A percentile compares a stretch with the other conserved stretches of the same genome.
Conservation (phyloP, 331 rosid genomes). For the Rosa hybrid region DNA sequence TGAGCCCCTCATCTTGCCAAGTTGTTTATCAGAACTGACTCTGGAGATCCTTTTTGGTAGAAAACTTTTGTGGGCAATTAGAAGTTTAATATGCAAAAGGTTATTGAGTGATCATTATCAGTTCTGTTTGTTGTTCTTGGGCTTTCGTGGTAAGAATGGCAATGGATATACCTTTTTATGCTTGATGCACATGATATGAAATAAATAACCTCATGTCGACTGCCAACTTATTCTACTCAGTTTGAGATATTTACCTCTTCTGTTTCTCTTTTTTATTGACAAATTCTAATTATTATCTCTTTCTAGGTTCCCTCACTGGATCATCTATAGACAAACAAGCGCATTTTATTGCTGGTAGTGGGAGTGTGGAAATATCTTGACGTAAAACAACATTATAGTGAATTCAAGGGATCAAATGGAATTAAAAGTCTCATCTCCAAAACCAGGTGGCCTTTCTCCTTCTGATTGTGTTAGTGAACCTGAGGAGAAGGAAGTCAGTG, state of each 20-base stretch:
- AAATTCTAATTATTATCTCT: background rate
- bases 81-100: background rate
- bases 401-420: conserved; percentile 58
- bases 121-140: background rate
- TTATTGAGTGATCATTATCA: background rate
- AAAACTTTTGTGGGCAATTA: background rate
- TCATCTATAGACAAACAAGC: conserved; percentile 29
- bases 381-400: conserved; percentile 27
- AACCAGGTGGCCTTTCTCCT: conserved; percentile 64
- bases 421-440: conserved; percentile 80
- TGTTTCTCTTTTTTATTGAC: background rate
- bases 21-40: background rate
- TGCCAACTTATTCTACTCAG: conserved; percentile 4
- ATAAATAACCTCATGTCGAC: background rate
- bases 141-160: background rate
- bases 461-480: conserved; percentile 84
- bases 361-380: conserved; percentile 38
- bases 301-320: conserved; percentile 40
- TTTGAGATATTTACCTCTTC: background rate
- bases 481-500: conserved; percentile 94
- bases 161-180: background rate
- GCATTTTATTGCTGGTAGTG: conserved; percentile 39
- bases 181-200: background rate
- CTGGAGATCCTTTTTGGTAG: background rate
- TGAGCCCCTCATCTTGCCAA: background rate